Evolutionary conservation across 805 yeast species (phyloP).

Genomic region (Candida easanensis): DNA sequence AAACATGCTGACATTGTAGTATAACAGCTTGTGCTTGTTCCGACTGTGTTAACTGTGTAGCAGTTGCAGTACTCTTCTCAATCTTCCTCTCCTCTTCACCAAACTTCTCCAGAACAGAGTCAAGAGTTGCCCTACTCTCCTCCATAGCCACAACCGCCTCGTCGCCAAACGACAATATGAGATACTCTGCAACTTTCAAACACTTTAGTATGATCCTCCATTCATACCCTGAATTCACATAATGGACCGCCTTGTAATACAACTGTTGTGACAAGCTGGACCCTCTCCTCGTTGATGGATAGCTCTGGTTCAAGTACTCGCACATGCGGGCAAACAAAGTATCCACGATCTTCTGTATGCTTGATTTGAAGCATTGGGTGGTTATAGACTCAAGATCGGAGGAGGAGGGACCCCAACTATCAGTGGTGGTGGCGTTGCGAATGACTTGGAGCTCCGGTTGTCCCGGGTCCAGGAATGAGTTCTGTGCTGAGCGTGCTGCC

Average conservation of each 20-base stretch:
- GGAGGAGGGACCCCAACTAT: constrained; percentile 51
- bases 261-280: neutral
- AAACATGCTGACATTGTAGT: constrained; percentile 5
- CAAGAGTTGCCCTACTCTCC: constrained; percentile 2
- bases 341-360: constrained; percentile 30
- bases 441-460: constrained; percentile 39
- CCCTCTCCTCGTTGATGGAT: neutral
- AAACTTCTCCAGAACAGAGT: neutral
- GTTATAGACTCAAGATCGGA: constrained; percentile 37
- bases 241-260: constrained; percentile 25
- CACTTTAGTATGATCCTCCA: constrained; percentile 41
- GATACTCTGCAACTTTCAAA: constrained; percentile 32
- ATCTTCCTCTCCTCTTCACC: neutral
- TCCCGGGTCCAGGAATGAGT: constrained; percentile 35
- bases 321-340: constrained; percentile 31
- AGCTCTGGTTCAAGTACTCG: constrained; percentile 8
- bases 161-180: constrained; percentile 25
- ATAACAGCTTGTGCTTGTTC: constrained; percentile 12
- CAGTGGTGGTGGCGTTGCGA: constrained; percentile 40
- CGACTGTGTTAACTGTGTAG: constrained; percentile 6
- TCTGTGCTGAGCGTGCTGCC: constrained; percentile 39
- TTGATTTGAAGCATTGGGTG: constrained; percentile 1
- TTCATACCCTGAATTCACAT: constrained; percentile 38
- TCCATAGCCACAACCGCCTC: constrained; percentile 1
- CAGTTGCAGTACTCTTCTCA: constrained; percentile 1